phyloP scores from a whole-genome alignment of 2,329 filamentous ascomycete species.

The Pezicula radicicola region DNA sequence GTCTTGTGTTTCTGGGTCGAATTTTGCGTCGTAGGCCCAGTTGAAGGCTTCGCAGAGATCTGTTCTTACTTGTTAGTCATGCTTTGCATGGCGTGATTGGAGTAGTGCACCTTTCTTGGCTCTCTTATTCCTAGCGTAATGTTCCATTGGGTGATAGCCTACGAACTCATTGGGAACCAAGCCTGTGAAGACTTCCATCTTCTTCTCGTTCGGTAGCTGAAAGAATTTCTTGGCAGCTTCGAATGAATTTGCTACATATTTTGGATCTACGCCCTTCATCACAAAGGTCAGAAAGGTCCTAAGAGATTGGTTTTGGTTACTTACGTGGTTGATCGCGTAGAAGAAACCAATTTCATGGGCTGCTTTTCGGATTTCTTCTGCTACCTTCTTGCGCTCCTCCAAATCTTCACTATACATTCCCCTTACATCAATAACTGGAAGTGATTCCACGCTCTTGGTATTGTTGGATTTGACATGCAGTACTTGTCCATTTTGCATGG shows the following conservation, averaged over 20 bases:
- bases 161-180: slow-evolving; percentile 1
- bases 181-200: slow-evolving; percentile 27
- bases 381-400: slow-evolving; percentile 29
- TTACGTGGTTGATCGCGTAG: slow-evolving; percentile 35
- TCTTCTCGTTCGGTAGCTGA: slow-evolving; percentile 22
- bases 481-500: not conserved
- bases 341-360: slow-evolving; percentile 38
- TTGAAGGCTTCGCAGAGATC: slow-evolving; percentile 39
- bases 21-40: slow-evolving; percentile 9
- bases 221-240: not conserved
- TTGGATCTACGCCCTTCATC: slow-evolving; percentile 9
- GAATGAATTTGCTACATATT: slow-evolving; percentile 12
- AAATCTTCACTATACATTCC: slow-evolving; percentile 30
- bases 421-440: slow-evolving; percentile 39
- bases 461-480: not conserved
- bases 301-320: not conserved
- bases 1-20: not conserved
- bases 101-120: slow-evolving; percentile 27
- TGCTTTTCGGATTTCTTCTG: slow-evolving; percentile 31
- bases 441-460: slow-evolving; percentile 10
- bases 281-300: not conserved
- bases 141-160: slow-evolving; percentile 1
- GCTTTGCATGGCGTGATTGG: not conserved
- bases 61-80: slow-evolving; percentile 9
- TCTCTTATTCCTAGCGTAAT: slow-evolving; percentile 15